Percentiles rank a stretch among this genome's conserved stretches.
phyloP scores from a whole-genome alignment of 2,329 filamentous ascomycete genomes.

The Colletotrichum sojae region DNA sequence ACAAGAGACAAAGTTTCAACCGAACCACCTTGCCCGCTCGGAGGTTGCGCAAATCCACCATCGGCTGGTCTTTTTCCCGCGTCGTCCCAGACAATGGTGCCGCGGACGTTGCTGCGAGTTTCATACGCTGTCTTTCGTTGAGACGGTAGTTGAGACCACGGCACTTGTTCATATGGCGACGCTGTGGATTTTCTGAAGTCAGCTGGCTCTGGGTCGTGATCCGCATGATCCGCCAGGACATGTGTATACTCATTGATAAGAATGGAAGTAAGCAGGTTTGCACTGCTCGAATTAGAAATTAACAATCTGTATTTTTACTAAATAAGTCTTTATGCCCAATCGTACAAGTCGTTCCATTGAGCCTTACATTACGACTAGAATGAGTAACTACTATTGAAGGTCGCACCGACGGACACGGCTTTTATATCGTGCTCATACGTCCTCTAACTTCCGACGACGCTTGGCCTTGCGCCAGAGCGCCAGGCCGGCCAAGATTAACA shows the following conservation, averaged over 20 bases:
- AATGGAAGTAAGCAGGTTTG: no score
- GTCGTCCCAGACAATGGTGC: conserved; percentile 6
- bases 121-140: not conserved
- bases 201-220: no score
- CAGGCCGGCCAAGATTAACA: not conserved
- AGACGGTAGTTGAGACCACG: not conserved
- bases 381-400: not conserved
- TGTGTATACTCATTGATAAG: no score
- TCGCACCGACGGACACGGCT: not conserved
- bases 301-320: not conserved
- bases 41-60: not conserved
- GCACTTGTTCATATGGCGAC: not conserved
- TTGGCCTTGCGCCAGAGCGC: conserved; percentile 10
- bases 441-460: not conserved
- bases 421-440: not conserved
- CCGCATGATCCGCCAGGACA: no score
- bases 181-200: no score
- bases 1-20: conserved; percentile 16
- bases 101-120: not conserved
- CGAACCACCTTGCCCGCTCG: not conserved
- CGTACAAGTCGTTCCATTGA: not conserved
- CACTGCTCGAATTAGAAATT: no score
- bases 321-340: not conserved
- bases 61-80: not conserved
- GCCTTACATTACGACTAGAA: no score